Conservation (phyloP, 148 eudicot species). For the Amaranthus cruentus region DNA sequence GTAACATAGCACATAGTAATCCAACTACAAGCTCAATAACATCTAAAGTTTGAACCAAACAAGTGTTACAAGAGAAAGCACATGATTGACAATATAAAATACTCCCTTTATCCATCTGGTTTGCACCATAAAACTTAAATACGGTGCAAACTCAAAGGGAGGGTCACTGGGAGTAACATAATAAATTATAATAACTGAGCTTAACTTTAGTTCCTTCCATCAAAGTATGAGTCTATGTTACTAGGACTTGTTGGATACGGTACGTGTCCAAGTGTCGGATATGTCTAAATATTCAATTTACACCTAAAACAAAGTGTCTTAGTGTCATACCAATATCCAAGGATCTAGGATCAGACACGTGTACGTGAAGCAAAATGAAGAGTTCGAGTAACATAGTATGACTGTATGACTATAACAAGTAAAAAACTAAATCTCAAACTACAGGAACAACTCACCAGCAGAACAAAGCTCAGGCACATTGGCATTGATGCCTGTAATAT, state of each 20-base stretch:
- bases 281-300: not conserved
- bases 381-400: not conserved
- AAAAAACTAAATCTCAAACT: not conserved
- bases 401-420: not conserved
- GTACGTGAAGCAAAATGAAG: not conserved
- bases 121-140: no score
- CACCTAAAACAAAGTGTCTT: not conserved
- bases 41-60: not conserved
- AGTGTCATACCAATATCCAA: no score
- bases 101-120: no score
- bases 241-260: no score
- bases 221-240: no score
- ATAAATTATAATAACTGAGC: no score
- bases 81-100: not conserved
- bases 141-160: no score
- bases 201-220: no score
- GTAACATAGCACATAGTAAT: not conserved
- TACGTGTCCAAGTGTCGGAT: not conserved
- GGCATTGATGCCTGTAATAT: not conserved
- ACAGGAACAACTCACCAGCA: conserved; percentile 16
- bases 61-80: not conserved
- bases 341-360: no score
- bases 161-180: no score
- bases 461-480: conserved; percentile 11
- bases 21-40: not conserved